Evolutionary conservation across 345 rosid species (phyloP).

Genomic region (Murraya paniculata): DNA sequence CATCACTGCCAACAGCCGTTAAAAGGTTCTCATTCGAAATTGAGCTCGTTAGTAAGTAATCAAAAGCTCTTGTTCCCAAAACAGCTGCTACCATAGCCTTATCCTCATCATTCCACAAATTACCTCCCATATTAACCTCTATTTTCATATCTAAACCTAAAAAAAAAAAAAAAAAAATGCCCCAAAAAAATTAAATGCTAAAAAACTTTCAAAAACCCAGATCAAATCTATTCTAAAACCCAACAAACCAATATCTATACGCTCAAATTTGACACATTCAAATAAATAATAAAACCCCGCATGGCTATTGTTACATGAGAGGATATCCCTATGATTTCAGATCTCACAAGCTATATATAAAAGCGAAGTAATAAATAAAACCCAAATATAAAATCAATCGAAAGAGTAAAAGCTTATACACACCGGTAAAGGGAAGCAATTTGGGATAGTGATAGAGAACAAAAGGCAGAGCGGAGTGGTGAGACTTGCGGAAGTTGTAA

Average conservation of each 20-base stretch:
- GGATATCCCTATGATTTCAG: conserved; percentile 29
- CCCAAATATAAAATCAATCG: conserved; percentile 24
- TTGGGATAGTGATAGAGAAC: conserved; percentile 18
- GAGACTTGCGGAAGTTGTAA: conserved; percentile 6
- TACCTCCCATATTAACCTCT: conserved; percentile 53
- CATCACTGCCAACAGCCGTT: conserved; percentile 59
- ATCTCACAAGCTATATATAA: conserved; percentile 34
- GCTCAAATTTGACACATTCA: conserved; percentile 23
- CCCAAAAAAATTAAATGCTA: conserved; percentile 1
- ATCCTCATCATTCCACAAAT: conserved; percentile 77
- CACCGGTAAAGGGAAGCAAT: conserved; percentile 31
- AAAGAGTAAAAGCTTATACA: conserved; percentile 24
- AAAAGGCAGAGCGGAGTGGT: conserved; percentile 16
- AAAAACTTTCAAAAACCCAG: conserved; percentile 10
- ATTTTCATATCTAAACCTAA: conserved; percentile 41
- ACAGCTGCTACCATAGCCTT: conserved; percentile 63
- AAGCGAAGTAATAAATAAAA: conserved; percentile 19
- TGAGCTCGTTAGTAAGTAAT: conserved; percentile 68
- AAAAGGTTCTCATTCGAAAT: conserved; percentile 61
- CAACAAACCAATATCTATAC: neutral
- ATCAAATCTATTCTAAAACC: conserved; percentile 24
- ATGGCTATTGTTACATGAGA: conserved; percentile 9
- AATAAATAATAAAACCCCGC: conserved; percentile 9
- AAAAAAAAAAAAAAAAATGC: neutral
- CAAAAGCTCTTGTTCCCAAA: conserved; percentile 73